These are phyloP conservation scores for Punica granatum DNA, from an alignment of 345 rosid species.

Conservation along the genomic window DNA sequence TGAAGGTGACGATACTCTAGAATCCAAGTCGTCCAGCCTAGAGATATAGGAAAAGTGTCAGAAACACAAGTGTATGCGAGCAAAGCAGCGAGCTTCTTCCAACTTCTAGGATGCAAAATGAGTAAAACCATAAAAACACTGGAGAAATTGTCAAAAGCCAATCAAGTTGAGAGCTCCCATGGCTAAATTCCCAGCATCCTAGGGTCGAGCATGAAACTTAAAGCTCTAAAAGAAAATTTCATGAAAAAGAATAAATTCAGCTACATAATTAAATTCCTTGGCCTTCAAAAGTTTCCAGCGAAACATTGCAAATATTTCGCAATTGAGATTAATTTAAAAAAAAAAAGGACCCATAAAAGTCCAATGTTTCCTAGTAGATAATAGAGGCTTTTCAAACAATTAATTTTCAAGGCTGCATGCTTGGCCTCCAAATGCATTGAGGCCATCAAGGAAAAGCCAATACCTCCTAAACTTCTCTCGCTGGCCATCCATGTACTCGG, in stretches of 20 bases:
- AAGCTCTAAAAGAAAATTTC: not conserved
- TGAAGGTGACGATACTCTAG: slow-evolving; percentile 63
- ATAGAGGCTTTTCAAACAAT: not conserved
- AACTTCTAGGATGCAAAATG: not conserved
- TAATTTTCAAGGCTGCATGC: not conserved
- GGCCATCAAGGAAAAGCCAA: not conserved
- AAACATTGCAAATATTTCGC: not conserved
- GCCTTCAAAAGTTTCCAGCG: not conserved
- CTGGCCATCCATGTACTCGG: slow-evolving; percentile 59
- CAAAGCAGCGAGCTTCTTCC: not conserved
- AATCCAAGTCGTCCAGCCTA: slow-evolving; percentile 96
- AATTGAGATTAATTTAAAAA: not conserved
- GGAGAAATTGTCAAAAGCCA: not conserved
- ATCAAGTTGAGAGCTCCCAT: not conserved
- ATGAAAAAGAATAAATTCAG: not conserved
- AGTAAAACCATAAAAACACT: not conserved
- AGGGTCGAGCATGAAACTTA: not conserved
- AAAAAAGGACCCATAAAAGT: not conserved
- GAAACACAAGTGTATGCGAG: not conserved
- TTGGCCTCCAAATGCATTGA: not conserved
- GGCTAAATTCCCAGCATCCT: not conserved
- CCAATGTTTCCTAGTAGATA: not conserved
- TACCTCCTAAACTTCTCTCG: slow-evolving; percentile 90
- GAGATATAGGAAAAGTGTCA: slow-evolving; percentile 12
- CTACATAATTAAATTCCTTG: not conserved